Conservation (phyloP, 306 rosid species). For the Lagenaria siceraria region DNA sequence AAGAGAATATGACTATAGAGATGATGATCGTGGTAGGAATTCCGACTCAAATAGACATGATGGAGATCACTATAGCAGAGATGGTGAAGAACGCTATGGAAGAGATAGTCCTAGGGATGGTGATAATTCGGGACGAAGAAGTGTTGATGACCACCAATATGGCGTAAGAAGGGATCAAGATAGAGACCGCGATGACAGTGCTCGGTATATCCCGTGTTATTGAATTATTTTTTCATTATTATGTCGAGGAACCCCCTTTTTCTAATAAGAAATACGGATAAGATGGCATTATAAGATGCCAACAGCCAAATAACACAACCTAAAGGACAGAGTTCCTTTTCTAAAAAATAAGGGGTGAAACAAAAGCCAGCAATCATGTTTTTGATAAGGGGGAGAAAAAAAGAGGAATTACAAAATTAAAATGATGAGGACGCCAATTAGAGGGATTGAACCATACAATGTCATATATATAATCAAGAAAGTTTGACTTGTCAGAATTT, state of each 20-base stretch:
- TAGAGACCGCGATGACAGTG: constrained; percentile 61
- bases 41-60: constrained; percentile 55
- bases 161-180: constrained; percentile 82
- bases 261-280: neutral
- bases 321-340: neutral
- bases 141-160: constrained; percentile 53
- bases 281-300: neutral
- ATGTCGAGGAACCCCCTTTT: neutral
- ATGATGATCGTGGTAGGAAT: constrained; percentile 52
- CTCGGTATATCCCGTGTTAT: constrained; percentile 57
- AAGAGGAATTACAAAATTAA: neutral
- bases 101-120: constrained; percentile 56
- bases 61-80: constrained; percentile 76
- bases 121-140: constrained; percentile 64
- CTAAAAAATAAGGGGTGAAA: neutral
- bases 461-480: neutral
- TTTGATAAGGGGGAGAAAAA: neutral
- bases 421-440: neutral
- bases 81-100: constrained; percentile 63
- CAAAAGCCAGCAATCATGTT: neutral
- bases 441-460: neutral
- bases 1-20: constrained; percentile 66
- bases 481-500: neutral
- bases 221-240: neutral
- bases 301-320: neutral